phyloP scores from a whole-genome alignment of 23 red algal species.

The Cyanidiococcus yangmingshanensis region DNA sequence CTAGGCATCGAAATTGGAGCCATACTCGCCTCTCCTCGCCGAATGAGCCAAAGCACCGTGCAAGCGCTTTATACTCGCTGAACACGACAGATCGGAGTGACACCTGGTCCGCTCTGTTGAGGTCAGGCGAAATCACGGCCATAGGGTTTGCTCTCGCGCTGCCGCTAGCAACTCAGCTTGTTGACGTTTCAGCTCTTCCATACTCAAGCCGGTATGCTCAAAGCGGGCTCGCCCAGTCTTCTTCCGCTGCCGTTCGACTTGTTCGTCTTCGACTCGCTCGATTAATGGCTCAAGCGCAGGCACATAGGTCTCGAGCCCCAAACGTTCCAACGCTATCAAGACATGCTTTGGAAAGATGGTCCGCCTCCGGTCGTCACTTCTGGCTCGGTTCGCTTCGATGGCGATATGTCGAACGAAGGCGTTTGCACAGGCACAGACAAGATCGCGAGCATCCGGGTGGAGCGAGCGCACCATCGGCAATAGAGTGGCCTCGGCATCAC shows the following conservation, averaged over 20 bases:
- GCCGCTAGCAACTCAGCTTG: slow-evolving; percentile 9
- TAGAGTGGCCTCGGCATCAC: background rate
- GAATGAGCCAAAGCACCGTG: no score
- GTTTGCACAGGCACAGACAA: slow-evolving; percentile 11
- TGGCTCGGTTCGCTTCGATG: background rate
- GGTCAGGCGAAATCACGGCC: background rate
- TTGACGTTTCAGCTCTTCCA: slow-evolving; percentile 14
- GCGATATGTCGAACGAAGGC: background rate
- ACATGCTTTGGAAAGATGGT: background rate
- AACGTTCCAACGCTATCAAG: background rate
- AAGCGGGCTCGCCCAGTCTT: slow-evolving; percentile 8
- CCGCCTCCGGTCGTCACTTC: background rate
- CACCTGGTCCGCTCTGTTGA: no score
- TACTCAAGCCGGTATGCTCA: slow-evolving; percentile 12
- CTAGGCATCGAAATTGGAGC: no score
- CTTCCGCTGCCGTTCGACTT: background rate
- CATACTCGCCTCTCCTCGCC: no score
- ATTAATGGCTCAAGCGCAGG: background rate
- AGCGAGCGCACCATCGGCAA: no score
- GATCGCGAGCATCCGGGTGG: slow-evolving; percentile 4
- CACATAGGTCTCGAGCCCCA: background rate
- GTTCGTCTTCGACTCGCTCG: background rate
- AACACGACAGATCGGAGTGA: no score
- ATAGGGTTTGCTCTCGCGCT: slow-evolving; percentile 4
- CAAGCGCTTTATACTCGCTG: no score